Conservation (phyloP, 2,329 filamentous ascomycete species). For the Fonsecaea multimorphosa region DNA sequence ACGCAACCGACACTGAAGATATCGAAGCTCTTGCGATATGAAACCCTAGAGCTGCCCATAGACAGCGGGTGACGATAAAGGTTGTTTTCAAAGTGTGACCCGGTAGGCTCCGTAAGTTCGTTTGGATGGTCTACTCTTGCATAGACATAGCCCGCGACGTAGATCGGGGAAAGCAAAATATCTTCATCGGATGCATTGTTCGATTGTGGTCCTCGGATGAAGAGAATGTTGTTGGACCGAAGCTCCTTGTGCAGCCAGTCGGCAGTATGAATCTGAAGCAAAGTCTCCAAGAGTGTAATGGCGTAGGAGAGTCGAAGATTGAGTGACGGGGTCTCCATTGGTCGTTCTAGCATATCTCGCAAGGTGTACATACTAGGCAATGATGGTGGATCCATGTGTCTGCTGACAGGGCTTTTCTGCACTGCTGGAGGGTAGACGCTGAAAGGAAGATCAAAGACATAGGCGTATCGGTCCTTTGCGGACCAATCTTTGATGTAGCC, state of each 20-base stretch:
- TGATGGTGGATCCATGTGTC: background rate
- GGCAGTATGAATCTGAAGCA: constrained; percentile 5
- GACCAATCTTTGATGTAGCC: constrained; percentile 8
- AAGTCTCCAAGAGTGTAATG: constrained; percentile 7
- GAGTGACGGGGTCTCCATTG: constrained; percentile 2
- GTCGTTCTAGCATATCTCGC: constrained; percentile 4
- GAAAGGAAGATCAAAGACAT: constrained; percentile 7
- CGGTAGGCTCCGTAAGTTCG: constrained; percentile 4
- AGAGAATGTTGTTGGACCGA: constrained; percentile 9
- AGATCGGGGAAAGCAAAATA: constrained; percentile 1
- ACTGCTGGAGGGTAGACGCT: background rate
- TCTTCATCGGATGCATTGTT: constrained; percentile 3
- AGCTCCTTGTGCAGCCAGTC: constrained; percentile 10
- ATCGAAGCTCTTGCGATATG: constrained; percentile 6
- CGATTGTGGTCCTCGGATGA: background rate
- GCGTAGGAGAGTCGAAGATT: constrained; percentile 2
- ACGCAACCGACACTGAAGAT: constrained; percentile 8
- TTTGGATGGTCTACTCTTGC: constrained; percentile 3
- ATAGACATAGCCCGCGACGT: constrained; percentile 9
- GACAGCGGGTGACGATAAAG: constrained; percentile 6
- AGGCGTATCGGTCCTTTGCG: constrained; percentile 3
- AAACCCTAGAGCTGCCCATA: background rate
- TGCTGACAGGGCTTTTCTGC: background rate
- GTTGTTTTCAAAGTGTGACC: constrained; percentile 4
- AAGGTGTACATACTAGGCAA: constrained; percentile 3